Conservation (phyloP, 2,329 filamentous ascomycete genomes). For the Didymella segeticola region DNA sequence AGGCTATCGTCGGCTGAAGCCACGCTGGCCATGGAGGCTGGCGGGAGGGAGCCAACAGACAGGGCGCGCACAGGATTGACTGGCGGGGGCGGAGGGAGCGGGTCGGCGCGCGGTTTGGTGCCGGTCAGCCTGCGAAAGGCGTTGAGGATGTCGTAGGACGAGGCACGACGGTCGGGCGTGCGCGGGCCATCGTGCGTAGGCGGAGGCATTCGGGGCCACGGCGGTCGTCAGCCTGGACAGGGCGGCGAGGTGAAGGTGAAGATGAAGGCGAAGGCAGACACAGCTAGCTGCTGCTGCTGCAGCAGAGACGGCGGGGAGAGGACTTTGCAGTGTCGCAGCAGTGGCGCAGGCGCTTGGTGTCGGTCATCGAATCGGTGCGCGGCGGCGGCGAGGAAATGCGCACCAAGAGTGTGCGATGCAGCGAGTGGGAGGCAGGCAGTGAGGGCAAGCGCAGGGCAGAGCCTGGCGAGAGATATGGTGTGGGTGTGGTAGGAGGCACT, state of each 20-base stretch:
- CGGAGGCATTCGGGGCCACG: slow-evolving; percentile 48
- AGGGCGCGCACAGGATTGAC: slow-evolving; percentile 40
- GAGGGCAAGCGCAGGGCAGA: too few species aligned
- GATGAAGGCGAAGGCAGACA: not conserved
- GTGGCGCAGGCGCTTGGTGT: slow-evolving; percentile 20
- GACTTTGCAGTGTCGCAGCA: slow-evolving; percentile 16
- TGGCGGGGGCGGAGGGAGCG: slow-evolving; percentile 40
- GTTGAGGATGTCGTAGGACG: slow-evolving; percentile 47
- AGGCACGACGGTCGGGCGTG: slow-evolving; percentile 49
- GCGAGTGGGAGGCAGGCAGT: too few species aligned
- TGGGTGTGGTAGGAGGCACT: not conserved
- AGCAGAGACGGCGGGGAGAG: slow-evolving; percentile 4
- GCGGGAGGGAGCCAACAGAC: slow-evolving; percentile 32
- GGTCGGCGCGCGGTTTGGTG: slow-evolving; percentile 44
- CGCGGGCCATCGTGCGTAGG: slow-evolving; percentile 43
- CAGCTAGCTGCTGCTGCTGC: slow-evolving; percentile 2
- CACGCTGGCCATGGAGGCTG: slow-evolving; percentile 32
- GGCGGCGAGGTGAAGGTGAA: not conserved
- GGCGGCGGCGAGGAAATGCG: slow-evolving; percentile 6
- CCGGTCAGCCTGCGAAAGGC: slow-evolving; percentile 48
- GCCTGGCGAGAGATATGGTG: not conserved
- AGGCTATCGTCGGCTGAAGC: slow-evolving; percentile 36
- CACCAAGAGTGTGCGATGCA: slow-evolving; percentile 2
- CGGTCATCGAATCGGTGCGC: slow-evolving; percentile 12
- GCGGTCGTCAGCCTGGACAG: slow-evolving; percentile 13